Evolutionary conservation across 179 eudicot genomes (phyloP).

Genomic region (Sideroxylon spinosum): DNA sequence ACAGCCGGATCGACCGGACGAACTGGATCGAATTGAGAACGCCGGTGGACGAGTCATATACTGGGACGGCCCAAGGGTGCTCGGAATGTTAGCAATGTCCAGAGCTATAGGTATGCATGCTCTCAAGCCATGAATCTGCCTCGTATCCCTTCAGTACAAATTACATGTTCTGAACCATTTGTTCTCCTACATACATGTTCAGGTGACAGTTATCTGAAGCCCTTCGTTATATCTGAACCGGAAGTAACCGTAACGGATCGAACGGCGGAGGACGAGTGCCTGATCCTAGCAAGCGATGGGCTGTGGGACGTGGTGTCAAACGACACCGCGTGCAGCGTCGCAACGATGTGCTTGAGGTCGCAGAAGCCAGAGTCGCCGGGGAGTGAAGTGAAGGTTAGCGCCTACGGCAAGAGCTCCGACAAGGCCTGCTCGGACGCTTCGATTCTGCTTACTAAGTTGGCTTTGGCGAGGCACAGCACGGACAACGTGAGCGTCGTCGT

Average conservation of each 20-base stretch:
- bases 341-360: slow-evolving; percentile 29
- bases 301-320: slow-evolving; percentile 89
- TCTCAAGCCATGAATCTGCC: not conserved
- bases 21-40: slow-evolving; percentile 55
- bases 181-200: not conserved
- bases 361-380: not conserved
- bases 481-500: slow-evolving; percentile 75
- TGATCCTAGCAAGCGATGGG: slow-evolving; percentile 84
- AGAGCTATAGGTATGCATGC: slow-evolving; percentile 53
- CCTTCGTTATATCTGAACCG: slow-evolving; percentile 71
- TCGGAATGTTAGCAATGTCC: slow-evolving; percentile 63
- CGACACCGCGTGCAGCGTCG: slow-evolving; percentile 78
- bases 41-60: slow-evolving; percentile 57
- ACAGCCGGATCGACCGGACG: slow-evolving; percentile 93
- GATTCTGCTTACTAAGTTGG: slow-evolving; percentile 58
- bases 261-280: slow-evolving; percentile 60
- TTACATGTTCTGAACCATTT: not conserved
- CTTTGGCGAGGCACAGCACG: slow-evolving; percentile 55
- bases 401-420: slow-evolving; percentile 22
- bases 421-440: slow-evolving; percentile 66
- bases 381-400: not conserved
- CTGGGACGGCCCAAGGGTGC: slow-evolving; percentile 55
- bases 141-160: not conserved
- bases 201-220: slow-evolving; percentile 70
- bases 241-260: slow-evolving; percentile 76